These are phyloP conservation scores for Barnettozyma sucrosica DNA, from an alignment of 805 yeast species.

Conservation along the genomic window DNA sequence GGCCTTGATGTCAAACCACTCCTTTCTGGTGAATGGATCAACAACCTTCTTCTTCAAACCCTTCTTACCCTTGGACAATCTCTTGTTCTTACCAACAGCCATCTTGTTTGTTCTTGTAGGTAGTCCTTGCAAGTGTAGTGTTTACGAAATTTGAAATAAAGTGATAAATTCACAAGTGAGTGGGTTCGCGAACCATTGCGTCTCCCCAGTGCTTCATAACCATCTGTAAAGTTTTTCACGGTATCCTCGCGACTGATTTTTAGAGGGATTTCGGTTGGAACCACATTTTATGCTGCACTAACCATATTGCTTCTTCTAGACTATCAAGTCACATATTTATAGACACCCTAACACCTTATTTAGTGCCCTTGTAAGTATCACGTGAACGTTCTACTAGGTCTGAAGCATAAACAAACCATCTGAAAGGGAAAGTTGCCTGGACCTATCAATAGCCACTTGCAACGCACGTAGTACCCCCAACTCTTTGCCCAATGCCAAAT, in stretches of 20 bases:
- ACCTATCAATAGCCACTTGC: neutral
- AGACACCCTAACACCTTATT: neutral
- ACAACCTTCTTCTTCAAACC: slow-evolving; percentile 99
- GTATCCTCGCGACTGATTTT: neutral
- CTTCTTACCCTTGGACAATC: slow-evolving; percentile 84
- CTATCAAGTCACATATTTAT: neutral
- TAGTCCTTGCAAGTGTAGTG: neutral
- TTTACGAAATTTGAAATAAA: slow-evolving; percentile 3
- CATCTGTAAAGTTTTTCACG: neutral
- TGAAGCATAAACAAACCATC: slow-evolving; percentile 3
- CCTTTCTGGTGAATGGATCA: slow-evolving; percentile 99
- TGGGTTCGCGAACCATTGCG: slow-evolving; percentile 9
- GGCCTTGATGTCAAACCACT: slow-evolving; percentile 98
- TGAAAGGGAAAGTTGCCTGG: neutral
- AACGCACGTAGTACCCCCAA: neutral
- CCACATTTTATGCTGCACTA: neutral
- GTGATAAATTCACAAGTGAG: slow-evolving; percentile 5
- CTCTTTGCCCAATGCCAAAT: neutral
- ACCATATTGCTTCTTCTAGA: neutral
- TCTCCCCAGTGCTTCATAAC: slow-evolving; percentile 10
- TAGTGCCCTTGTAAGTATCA: neutral
- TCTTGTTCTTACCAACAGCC: slow-evolving; percentile 86
- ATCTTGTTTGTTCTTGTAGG: slow-evolving; percentile 16
- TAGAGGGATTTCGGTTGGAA: neutral
- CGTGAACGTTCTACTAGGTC: neutral